phyloP scores from a whole-genome alignment of 2,329 filamentous ascomycete species.

The Diplocarpon rosae region DNA sequence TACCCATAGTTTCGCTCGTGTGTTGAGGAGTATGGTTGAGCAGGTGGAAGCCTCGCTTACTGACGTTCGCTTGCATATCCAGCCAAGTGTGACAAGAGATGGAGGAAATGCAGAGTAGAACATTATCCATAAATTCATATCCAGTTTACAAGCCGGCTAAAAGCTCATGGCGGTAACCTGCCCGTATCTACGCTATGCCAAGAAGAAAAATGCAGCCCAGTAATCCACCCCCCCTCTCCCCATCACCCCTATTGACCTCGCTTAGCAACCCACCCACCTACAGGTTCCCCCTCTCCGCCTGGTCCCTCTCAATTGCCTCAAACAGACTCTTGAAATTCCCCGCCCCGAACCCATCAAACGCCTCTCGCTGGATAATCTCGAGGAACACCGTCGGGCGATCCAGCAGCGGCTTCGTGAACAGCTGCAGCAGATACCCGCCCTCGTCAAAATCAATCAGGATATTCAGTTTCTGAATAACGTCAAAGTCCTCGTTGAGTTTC shows the following conservation, averaged over 20 bases:
- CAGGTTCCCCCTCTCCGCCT: slow-evolving; percentile 75
- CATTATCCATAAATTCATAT: too few relatives aligned
- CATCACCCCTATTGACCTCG: not conserved
- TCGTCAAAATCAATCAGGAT: slow-evolving; percentile 95
- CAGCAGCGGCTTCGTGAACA: slow-evolving; percentile 82
- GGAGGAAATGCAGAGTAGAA: too few relatives aligned
- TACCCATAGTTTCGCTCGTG: too few relatives aligned
- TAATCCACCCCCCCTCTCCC: not conserved
- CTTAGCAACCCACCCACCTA: slow-evolving; percentile 25
- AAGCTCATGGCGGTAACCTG: too few relatives aligned
- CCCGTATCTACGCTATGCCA: too few relatives aligned
- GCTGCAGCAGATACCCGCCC: slow-evolving; percentile 67
- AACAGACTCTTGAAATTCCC: slow-evolving; percentile 95
- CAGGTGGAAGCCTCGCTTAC: too few relatives aligned
- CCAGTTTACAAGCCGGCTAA: too few relatives aligned
- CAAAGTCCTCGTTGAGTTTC: slow-evolving; percentile 69
- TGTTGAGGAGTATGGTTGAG: too few relatives aligned
- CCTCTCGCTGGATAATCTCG: slow-evolving; percentile 88
- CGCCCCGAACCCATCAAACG: slow-evolving; percentile 85
- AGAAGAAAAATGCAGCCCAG: too few relatives aligned
- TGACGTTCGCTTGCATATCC: too few relatives aligned
- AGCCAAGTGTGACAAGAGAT: too few relatives aligned
- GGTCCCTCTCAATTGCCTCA: slow-evolving; percentile 90
- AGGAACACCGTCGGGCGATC: slow-evolving; percentile 92
- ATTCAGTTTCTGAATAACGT: slow-evolving; percentile 63